Evolutionary conservation across 2,329 filamentous ascomycete species (phyloP).

Genomic region (Madurella fahalii): DNA sequence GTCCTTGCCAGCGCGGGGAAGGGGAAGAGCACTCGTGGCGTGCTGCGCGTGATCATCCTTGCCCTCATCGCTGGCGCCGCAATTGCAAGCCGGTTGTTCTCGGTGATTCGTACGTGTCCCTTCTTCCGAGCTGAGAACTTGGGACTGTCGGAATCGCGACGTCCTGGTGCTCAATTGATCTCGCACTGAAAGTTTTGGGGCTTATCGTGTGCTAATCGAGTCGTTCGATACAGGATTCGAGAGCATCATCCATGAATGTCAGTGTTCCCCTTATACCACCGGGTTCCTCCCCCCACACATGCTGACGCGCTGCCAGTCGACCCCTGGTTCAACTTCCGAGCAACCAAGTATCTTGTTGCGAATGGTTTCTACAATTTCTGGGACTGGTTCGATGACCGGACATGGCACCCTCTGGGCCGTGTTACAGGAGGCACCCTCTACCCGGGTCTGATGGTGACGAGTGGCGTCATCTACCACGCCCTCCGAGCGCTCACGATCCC

Average conservation of each 20-base stretch:
- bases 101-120: conserved; percentile 79
- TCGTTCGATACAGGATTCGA: conserved; percentile 67
- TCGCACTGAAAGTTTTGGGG: neutral
- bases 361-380: conserved; percentile 99
- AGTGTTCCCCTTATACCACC: conserved; percentile 40
- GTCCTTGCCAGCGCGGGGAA: conserved; percentile 69
- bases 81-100: conserved; percentile 91
- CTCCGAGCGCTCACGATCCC: conserved; percentile 85
- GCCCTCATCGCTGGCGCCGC: conserved; percentile 86
- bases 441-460: conserved; percentile 98
- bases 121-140: conserved; percentile 4
- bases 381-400: conserved; percentile 99
- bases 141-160: neutral
- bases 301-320: conserved; percentile 63
- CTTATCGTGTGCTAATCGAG: conserved; percentile 34
- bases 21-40: conserved; percentile 73
- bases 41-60: conserved; percentile 87
- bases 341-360: conserved; percentile 93
- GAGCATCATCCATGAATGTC: conserved; percentile 99
- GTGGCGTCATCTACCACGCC: conserved; percentile 91
- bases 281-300: neutral
- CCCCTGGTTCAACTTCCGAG: conserved; percentile 99
- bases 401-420: conserved; percentile 97
- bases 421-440: conserved; percentile 99
- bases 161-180: neutral